A percentile compares a stretch with the other conserved stretches of the same genome.
Conservation (phyloP, 352 stramenopile species). For the Phytophthora pseudosyringae region DNA sequence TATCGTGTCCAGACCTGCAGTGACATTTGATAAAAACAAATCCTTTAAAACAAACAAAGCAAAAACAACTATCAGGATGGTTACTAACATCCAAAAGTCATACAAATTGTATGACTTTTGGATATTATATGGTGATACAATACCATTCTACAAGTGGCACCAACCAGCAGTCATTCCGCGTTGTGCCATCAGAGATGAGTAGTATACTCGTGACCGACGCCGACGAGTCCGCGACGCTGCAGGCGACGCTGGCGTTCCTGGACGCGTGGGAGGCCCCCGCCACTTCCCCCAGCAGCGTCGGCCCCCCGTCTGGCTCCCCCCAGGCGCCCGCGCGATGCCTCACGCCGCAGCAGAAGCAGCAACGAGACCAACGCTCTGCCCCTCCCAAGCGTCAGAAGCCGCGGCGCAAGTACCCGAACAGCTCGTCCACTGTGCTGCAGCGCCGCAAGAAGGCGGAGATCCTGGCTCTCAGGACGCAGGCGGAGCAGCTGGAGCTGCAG, state of each 20-base stretch:
- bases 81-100: too few relatives aligned
- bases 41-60: too few relatives aligned
- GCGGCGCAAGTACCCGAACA: constrained; percentile 25
- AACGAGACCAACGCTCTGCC: constrained; percentile 8
- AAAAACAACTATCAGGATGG: too few relatives aligned
- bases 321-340: neutral
- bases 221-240: constrained; percentile 25
- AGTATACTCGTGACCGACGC: constrained; percentile 9
- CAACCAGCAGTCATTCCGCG: constrained; percentile 8
- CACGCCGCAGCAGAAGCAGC: constrained; percentile 26
- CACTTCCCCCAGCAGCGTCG: neutral
- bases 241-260: constrained; percentile 32
- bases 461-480: constrained; percentile 24
- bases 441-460: constrained; percentile 41
- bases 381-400: constrained; percentile 13
- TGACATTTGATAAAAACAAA: too few relatives aligned
- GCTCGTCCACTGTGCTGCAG: constrained; percentile 29
- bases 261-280: constrained; percentile 12
- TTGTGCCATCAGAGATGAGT: constrained; percentile 7
- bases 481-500: constrained; percentile 24
- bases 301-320: neutral
- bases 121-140: too few relatives aligned
- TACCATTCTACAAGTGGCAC: too few relatives aligned
- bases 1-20: too few relatives aligned
- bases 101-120: too few relatives aligned